Conservation (phyloP, 257 asterid genomes). For the Petrea volubilis region DNA sequence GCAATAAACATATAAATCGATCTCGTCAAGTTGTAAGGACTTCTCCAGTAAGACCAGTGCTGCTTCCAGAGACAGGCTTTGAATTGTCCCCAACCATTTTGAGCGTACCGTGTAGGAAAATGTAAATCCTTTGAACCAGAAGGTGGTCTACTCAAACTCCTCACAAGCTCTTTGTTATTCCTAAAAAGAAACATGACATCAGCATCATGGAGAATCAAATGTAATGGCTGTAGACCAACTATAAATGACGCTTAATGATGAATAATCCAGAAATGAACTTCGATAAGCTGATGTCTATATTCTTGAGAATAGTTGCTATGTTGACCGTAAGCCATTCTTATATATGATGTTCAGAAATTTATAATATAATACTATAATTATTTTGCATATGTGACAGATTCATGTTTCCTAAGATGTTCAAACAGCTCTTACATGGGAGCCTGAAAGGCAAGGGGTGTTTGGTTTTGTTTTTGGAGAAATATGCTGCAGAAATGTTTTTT, state of each 20-base stretch:
- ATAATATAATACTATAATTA: too few relatives aligned
- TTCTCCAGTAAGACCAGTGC: slow-evolving; percentile 32
- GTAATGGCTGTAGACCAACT: too few relatives aligned
- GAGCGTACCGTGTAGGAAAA: slow-evolving; percentile 19
- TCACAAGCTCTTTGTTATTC: slow-evolving; percentile 18
- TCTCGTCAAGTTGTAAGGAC: slow-evolving; percentile 32
- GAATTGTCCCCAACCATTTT: slow-evolving; percentile 27
- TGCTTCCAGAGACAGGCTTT: slow-evolving; percentile 31
- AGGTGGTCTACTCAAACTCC: slow-evolving; percentile 14
- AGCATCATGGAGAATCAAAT: neutral
- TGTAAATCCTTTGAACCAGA: slow-evolving; percentile 21
- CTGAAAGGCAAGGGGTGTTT: too few relatives aligned
- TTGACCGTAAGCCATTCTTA: neutral
- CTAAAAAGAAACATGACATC: neutral
- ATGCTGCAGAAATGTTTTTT: too few relatives aligned
- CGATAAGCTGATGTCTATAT: too few relatives aligned
- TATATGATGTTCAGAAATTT: too few relatives aligned
- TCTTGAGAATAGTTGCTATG: neutral
- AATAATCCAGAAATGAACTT: too few relatives aligned
- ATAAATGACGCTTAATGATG: too few relatives aligned
- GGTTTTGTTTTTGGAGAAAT: too few relatives aligned
- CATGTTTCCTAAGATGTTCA: too few relatives aligned
- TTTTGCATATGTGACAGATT: neutral
- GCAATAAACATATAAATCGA: slow-evolving; percentile 13
- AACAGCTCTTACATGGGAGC: too few relatives aligned